Percentiles rank a stretch among this genome's conserved stretches.
phyloP scores from a whole-genome alignment of 768 basidiomycete genomes.

The Tricholoma terreum region DNA sequence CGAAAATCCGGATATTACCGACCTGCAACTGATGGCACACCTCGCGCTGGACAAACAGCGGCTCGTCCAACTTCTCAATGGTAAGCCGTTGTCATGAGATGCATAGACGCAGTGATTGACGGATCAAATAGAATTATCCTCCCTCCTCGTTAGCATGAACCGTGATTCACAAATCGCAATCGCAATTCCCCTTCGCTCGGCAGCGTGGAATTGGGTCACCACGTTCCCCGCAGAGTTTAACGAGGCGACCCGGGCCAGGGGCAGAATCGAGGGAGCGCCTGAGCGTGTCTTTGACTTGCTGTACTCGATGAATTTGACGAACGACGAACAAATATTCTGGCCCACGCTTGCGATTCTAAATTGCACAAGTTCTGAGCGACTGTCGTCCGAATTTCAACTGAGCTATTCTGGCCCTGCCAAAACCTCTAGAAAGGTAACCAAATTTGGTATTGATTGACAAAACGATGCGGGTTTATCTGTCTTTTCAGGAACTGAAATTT shows the following conservation, averaged over 20 bases:
- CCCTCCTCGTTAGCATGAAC: constrained; percentile 79
- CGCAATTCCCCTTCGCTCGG: constrained; percentile 67
- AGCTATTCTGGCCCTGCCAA: constrained; percentile 29
- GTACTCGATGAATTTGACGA: constrained; percentile 44
- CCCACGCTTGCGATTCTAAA: constrained; percentile 76
- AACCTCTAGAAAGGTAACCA: constrained; percentile 35
- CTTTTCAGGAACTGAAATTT: constrained; percentile 51
- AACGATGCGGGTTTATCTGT: neutral
- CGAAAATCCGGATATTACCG: constrained; percentile 58
- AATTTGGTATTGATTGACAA: neutral
- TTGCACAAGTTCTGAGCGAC: constrained; percentile 71
- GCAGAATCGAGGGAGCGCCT: constrained; percentile 73
- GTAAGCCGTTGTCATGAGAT: constrained; percentile 30
- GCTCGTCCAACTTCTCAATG: constrained; percentile 68
- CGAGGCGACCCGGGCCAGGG: constrained; percentile 59
- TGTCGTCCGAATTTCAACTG: constrained; percentile 54
- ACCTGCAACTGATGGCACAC: constrained; percentile 76
- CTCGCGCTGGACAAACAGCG: constrained; percentile 68
- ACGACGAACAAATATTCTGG: constrained; percentile 63
- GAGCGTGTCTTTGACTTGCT: constrained; percentile 86
- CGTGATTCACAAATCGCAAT: constrained; percentile 69
- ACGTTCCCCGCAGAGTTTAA: constrained; percentile 76
- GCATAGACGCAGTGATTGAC: constrained; percentile 4
- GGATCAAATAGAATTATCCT: constrained; percentile 60
- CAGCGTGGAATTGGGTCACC: constrained; percentile 91